phyloP scores from a whole-genome alignment of 2,329 filamentous ascomycete species.

The Neofusicoccum sp. region DNA sequence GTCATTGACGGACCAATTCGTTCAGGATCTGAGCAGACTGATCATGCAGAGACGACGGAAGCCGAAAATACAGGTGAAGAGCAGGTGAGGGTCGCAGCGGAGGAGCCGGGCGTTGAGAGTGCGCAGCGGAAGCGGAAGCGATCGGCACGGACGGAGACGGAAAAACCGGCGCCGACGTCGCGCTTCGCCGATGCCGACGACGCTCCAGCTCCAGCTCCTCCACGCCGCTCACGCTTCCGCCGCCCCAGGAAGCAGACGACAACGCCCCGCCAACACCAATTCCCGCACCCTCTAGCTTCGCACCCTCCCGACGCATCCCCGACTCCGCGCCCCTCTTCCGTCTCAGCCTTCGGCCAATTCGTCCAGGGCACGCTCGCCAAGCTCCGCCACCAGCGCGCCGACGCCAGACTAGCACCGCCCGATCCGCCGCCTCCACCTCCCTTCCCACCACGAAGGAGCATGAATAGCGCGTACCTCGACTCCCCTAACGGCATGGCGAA shows the following conservation, averaged over 20 bases:
- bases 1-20: no score
- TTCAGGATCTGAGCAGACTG: no score
- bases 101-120: no score
- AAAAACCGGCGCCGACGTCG: not conserved
- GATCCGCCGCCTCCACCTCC: not conserved
- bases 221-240: conserved; percentile 2
- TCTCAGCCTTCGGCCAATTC: not conserved
- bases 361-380: not conserved
- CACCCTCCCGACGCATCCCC: no score
- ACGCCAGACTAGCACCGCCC: not conserved
- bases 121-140: not conserved
- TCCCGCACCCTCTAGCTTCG: not conserved
- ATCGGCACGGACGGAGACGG: not conserved
- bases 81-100: no score
- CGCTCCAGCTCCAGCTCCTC: not conserved
- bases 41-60: no score
- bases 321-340: not conserved
- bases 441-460: not conserved
- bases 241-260: not conserved
- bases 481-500: conserved; percentile 25
- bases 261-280: not conserved
- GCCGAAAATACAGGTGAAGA: no score
- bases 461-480: conserved; percentile 25
- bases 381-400: not conserved
- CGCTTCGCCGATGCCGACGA: no score